phyloP scores from a whole-genome alignment of 2,329 filamentous ascomycete species.

The Cladobotryum mycophilum region DNA sequence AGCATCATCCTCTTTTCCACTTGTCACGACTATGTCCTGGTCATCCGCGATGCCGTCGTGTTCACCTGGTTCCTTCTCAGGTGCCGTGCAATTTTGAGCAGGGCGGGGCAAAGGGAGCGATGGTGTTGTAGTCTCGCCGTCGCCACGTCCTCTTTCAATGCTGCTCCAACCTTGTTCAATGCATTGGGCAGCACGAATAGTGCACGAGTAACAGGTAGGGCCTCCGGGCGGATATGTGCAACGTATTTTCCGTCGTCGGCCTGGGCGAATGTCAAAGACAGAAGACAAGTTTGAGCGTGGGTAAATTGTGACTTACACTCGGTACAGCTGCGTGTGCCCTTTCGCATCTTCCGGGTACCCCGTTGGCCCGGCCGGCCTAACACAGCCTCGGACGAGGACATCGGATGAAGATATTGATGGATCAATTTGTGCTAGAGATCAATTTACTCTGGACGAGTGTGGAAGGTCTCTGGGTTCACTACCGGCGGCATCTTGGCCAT shows the following conservation, averaged over 20 bases:
- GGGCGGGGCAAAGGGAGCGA: too few species aligned
- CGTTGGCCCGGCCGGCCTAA: background rate
- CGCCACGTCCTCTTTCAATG: background rate
- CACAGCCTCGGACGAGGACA: background rate
- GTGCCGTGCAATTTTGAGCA: background rate
- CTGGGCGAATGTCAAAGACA: constrained; percentile 19
- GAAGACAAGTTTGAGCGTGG: background rate
- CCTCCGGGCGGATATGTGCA: constrained; percentile 35
- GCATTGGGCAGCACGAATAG: constrained; percentile 9
- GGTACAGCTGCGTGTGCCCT: constrained; percentile 21
- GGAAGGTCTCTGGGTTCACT: background rate
- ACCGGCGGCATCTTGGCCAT: background rate
- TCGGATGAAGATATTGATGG: constrained; percentile 1
- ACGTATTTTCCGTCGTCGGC: constrained; percentile 40
- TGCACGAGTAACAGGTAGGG: constrained; percentile 36
- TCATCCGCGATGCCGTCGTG: background rate
- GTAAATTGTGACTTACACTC: constrained; percentile 19
- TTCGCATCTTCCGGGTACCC: constrained; percentile 17
- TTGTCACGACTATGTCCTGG: background rate
- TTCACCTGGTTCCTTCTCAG: too few species aligned
- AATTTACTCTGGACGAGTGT: background rate
- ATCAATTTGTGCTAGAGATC: too few species aligned
- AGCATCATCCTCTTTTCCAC: background rate
- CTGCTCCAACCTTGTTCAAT: constrained; percentile 10
- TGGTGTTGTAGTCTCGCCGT: background rate